These are phyloP conservation scores for Kurtzmaniella fragi DNA, from an alignment of 805 yeast genomes.

Conservation along the genomic window DNA sequence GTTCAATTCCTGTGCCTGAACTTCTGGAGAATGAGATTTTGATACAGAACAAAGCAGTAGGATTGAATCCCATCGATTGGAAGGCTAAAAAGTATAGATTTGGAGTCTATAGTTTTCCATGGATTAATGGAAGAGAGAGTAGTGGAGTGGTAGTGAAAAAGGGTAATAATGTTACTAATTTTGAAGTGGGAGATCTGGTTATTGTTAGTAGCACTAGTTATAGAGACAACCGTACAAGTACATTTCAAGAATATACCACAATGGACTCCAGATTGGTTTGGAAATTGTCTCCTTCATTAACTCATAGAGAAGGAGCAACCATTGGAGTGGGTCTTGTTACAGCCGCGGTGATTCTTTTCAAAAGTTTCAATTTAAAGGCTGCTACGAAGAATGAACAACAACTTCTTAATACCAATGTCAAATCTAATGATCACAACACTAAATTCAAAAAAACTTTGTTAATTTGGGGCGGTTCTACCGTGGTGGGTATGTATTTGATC, in stretches of 20 bases:
- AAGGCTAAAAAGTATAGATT: conserved; percentile 42
- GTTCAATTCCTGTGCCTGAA: conserved; percentile 14
- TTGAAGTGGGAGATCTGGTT: conserved; percentile 31
- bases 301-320: conserved; percentile 38
- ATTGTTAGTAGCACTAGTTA: conserved; percentile 44
- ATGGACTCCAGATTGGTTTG: conserved; percentile 42
- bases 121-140: conserved; percentile 47
- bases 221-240: conserved; percentile 41
- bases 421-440: too few species aligned
- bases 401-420: too few species aligned
- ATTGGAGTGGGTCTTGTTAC: conserved; percentile 47
- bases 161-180: conserved; percentile 26
- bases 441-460: too few species aligned
- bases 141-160: conserved; percentile 34
- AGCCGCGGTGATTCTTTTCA: conserved; percentile 25
- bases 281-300: conserved; percentile 32
- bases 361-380: conserved; percentile 11
- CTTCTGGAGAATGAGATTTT: conserved; percentile 17
- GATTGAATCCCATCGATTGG: conserved; percentile 48
- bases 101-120: conserved; percentile 44
- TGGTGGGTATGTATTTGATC: conserved; percentile 39
- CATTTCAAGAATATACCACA: conserved; percentile 43
- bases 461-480: conserved; percentile 48
- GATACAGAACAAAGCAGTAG: conserved; percentile 26
- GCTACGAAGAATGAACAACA: not conserved